Evolutionary conservation across 805 yeast species (phyloP), one percentile per base, ranked within the genome.

Genomic region (Kazachstania taianensis): DNA sequence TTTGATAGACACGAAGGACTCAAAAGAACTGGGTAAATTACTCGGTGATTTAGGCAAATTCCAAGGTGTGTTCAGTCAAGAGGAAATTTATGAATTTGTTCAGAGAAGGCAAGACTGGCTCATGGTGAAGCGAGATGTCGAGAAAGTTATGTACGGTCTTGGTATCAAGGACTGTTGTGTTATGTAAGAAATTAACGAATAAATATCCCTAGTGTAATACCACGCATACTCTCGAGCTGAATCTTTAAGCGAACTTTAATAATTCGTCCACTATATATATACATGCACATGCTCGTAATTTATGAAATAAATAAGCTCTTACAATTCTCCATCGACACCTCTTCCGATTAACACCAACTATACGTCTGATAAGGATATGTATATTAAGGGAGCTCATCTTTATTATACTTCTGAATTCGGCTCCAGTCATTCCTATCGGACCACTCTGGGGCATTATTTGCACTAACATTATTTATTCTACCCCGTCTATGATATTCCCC

Each of bases 141-240:
- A 89, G 57, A 84, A 80, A 55, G 87, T 84, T n/a, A 82, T 92
- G 78, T 92, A 86, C 52, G 97, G 98, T 0, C 67, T 89, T 36
- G 86, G 84, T 13, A 59, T 78, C 20, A 81, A 75, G 19, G 96
- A 86, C 50, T 87, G 96, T 63, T 45, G 55, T 0, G 63, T 84
- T 28, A 62, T 70, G 62, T 78, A 54, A 32, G 8, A 9, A 22
- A n/a, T n/a, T n/a, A n/a, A n/a, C n/a, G n/a, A n/a, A n/a, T n/a
- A n/a, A n/a, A n/a, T n/a, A n/a, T n/a, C n/a, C n/a, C n/a, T n/a
- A n/a, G n/a, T 28, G 12, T 28, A 28, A 4, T 14, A 23, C 12
- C 9, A 26, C 28, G 14, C 14, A 8, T 26, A 26, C 14, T 6
- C n/a, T 7, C 14, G 14, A 16, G 6, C 6, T n/a, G n/a, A 10